Base-by-base conservation (phyloP, 495 filamentous ascomycete genomes). In the Trichocladium antarcticum region DNA sequence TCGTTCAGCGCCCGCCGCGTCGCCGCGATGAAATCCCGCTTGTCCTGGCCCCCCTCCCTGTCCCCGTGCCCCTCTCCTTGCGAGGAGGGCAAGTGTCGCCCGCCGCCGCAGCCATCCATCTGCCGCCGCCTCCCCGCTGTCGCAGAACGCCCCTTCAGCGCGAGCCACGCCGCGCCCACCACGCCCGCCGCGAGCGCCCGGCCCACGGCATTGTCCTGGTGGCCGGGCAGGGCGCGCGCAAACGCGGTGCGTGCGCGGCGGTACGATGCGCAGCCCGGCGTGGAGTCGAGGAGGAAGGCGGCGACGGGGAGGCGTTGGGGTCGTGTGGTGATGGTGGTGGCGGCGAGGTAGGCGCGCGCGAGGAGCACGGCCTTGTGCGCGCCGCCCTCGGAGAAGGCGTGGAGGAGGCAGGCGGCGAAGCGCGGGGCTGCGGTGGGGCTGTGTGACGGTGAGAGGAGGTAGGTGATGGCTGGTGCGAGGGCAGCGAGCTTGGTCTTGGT, bases 301-400 rank as follows among this genome's bases (percentile, higher is more conserved):
- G 28, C 45, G 7, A 65, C 41, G 15, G 66, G 67, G 4, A 27
- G 24, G 8, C 24, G 24, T 8, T 4, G 67, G 37, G 0, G 46
- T 17, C 15, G 37, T 5, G 14, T 6, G 8, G 42, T 51, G 7
- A 28, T 55, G 8, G 20, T 45, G 7, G 47, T 37, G 5, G 22
- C 31, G 54, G 46, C 31, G 55, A n/a, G 48, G 48, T 44, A 71
- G 12, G 36, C 38, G 28, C 46, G 47, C 5, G 67, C 67, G 10
- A 71, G 50, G 20, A 49, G 37, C 3, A 56, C 53, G 28, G 57
- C 50, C 7, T 64, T 68, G 52, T 59, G 61, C 8, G 60, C 53
- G n/a, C 70, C 69, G 27, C 68, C 69, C 53, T 72, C 65, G 15
- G 69, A 72, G 61, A 71, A 73, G 39, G 58, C 52, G 55, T 73